phyloP scores from a whole-genome alignment of 1,139 yeast genomes.

The Kodamaea arcana region DNA sequence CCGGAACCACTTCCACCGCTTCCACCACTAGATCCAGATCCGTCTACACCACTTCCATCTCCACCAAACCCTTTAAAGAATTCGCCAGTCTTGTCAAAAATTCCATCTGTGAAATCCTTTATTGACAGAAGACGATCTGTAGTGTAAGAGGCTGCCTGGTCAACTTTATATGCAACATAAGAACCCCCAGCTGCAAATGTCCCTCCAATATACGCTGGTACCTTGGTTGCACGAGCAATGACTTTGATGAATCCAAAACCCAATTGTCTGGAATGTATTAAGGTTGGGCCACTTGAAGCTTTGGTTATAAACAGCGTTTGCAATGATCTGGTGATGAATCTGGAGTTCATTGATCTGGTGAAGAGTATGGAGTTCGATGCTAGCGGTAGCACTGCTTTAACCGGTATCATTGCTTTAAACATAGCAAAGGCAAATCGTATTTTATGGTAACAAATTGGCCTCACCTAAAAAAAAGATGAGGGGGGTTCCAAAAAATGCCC shows the following conservation, averaged over 20 bases:
- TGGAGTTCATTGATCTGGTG: background rate
- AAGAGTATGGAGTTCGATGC: background rate
- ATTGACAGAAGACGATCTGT: conserved; percentile 59
- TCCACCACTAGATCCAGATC: conserved; percentile 20
- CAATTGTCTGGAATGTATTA: conserved; percentile 16
- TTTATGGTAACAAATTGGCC: too few species aligned
- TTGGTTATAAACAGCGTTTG: background rate
- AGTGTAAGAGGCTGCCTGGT: conserved; percentile 74
- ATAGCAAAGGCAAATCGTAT: conserved; percentile 2
- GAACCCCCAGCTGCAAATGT: conserved; percentile 94
- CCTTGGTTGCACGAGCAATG: conserved; percentile 38
- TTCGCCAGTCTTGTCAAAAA: conserved; percentile 43
- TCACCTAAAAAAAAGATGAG: background rate
- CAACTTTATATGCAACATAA: conserved; percentile 85
- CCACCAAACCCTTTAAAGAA: conserved; percentile 27
- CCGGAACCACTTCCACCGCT: conserved; percentile 28
- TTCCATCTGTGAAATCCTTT: conserved; percentile 52
- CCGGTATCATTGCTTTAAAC: conserved; percentile 1
- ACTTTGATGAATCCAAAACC: conserved; percentile 48
- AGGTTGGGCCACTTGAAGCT: background rate
- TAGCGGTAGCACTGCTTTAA: conserved; percentile 1
- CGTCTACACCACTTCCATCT: conserved; percentile 13
- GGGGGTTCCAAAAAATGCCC: conserved; percentile 41
- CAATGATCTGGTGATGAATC: background rate
- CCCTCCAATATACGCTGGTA: conserved; percentile 84